phyloP scores from a whole-genome alignment of 2,329 filamentous ascomycete genomes.

The Cordyceps cateniannulata region DNA sequence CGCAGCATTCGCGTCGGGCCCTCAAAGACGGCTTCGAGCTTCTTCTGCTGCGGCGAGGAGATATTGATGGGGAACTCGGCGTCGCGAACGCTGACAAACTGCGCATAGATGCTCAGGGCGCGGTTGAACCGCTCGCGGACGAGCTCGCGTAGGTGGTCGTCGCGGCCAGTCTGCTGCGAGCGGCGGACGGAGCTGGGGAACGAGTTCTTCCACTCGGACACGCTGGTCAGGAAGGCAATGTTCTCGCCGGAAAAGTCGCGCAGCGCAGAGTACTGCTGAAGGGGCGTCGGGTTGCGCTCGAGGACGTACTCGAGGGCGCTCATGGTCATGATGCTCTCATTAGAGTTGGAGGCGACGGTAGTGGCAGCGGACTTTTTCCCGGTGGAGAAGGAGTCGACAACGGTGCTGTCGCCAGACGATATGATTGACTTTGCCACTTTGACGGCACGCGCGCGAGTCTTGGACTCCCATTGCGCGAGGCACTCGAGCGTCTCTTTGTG shows the following conservation, averaged over 20 bases:
- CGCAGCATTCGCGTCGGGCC: constrained; percentile 37
- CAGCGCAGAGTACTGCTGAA: constrained; percentile 58
- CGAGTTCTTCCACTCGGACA: constrained; percentile 47
- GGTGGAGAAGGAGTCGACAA: constrained; percentile 22
- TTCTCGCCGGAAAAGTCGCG: constrained; percentile 67
- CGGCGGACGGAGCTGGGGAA: constrained; percentile 21
- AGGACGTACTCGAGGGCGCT: constrained; percentile 56
- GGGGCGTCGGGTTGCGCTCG: constrained; percentile 48
- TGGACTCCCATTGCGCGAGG: constrained; percentile 37
- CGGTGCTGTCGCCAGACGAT: constrained; percentile 16
- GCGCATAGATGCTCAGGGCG: constrained; percentile 55
- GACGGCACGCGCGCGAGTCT: constrained; percentile 22
- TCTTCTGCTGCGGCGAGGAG: constrained; percentile 43
- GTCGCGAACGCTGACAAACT: constrained; percentile 51
- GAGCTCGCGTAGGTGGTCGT: constrained; percentile 19
- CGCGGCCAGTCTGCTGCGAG: constrained; percentile 5
- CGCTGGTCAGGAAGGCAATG: constrained; percentile 57
- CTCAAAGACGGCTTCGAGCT: constrained; percentile 51
- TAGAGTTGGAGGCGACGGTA: constrained; percentile 15
- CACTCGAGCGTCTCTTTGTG: constrained; percentile 37
- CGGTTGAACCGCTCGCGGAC: constrained; percentile 46
- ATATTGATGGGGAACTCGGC: constrained; percentile 62
- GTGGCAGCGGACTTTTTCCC: constrained; percentile 29
- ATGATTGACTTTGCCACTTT: constrained; percentile 16
- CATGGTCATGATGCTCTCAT: constrained; percentile 49